A percentile compares a stretch with the other conserved stretches of the same genome.
phyloP scores from a whole-genome alignment of 306 rosid genomes.

The cucumber (Cucumis sativus) region Cucumber_9930_V3 NC_026657.2:29710001-29710500 shows the following conservation, averaged over 20 bases:
- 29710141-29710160: not conserved
- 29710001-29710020: conserved; percentile 44
- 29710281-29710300: too few relatives aligned
- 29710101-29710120: not conserved
- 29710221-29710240: not conserved
- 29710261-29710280: not conserved
- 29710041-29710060: not conserved
- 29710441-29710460: not conserved
- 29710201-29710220: not conserved
- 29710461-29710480: not conserved
- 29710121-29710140: not conserved
- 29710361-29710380: not conserved
- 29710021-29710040: not conserved
- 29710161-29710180: not conserved
- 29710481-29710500: not conserved
- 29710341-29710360: not conserved
- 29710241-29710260: not conserved
- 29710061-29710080: not conserved
- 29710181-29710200: not conserved
- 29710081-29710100: not conserved
- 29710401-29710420: not conserved
- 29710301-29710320: not conserved
- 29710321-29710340: not conserved
- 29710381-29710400: not conserved
- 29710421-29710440: too few relatives aligned